Evolutionary conservation across 129 eudicot species (phyloP).

Genomic region (Scalesia atractyloides): DNA sequence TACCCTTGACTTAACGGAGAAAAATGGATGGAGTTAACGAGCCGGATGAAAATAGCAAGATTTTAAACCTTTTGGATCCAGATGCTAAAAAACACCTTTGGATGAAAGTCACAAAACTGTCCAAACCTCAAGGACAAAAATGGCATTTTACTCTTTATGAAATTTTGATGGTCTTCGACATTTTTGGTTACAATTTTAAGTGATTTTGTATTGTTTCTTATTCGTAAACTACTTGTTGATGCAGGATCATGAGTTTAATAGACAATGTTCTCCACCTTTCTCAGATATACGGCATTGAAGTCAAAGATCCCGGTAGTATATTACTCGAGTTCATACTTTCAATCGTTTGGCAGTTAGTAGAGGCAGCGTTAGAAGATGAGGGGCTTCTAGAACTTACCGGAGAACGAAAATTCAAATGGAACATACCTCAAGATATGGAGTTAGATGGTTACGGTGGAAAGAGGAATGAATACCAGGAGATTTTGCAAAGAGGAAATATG

Average conservation of each 20-base stretch:
- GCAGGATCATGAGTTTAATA: constrained; percentile 69
- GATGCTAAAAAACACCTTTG: too few species aligned
- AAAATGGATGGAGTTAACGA: too few species aligned
- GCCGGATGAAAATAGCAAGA: too few species aligned
- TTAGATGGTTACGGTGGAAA: constrained; percentile 52
- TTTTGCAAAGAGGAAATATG: constrained; percentile 54
- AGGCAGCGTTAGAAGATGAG: neutral
- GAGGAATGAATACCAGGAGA: constrained; percentile 50
- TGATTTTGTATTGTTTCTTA: constrained; percentile 7
- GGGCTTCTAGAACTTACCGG: constrained; percentile 32
- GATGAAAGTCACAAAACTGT: too few species aligned
- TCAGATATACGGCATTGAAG: constrained; percentile 57
- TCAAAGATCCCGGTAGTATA: constrained; percentile 55
- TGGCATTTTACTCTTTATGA: too few species aligned
- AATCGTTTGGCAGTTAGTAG: neutral
- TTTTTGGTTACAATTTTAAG: neutral
- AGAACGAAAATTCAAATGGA: constrained; percentile 58
- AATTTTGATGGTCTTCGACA: too few species aligned
- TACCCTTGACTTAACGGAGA: too few species aligned
- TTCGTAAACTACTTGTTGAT: constrained; percentile 27
- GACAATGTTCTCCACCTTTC: constrained; percentile 60
- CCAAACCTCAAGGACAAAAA: too few species aligned
- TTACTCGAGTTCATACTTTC: constrained; percentile 2
- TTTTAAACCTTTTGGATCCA: too few species aligned
- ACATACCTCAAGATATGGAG: constrained; percentile 67